These are phyloP conservation scores for Kwoniella newhampshirensis DNA, from an alignment of 768 basidiomycete species.

Conservation along the genomic window DNA sequence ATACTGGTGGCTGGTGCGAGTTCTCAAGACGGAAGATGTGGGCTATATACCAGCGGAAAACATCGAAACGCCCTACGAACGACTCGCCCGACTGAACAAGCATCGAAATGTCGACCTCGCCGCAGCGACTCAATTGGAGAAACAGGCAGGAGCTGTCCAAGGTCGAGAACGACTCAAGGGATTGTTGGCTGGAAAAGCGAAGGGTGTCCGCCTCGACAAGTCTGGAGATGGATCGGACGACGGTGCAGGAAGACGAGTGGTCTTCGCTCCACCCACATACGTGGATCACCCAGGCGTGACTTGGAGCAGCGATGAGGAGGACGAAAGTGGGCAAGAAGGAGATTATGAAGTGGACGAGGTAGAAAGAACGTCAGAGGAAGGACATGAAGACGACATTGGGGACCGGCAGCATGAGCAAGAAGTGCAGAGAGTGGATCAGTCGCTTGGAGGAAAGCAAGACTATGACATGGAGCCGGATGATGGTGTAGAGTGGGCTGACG, in stretches of 20 bases:
- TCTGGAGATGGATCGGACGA: constrained; percentile 12
- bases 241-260: constrained; percentile 58
- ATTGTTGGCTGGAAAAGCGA: constrained; percentile 31
- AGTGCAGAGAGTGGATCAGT: constrained; percentile 13
- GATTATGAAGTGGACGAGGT: constrained; percentile 44
- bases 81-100: constrained; percentile 91
- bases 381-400: constrained; percentile 62
- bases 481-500: constrained; percentile 85
- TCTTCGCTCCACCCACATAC: constrained; percentile 65
- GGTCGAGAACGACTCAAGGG: constrained; percentile 31
- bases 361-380: constrained; percentile 52
- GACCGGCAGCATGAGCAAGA: constrained; percentile 51
- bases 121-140: constrained; percentile 40
- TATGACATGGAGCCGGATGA: constrained; percentile 65
- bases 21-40: constrained; percentile 96
- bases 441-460: constrained; percentile 51
- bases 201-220: constrained; percentile 23
- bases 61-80: constrained; percentile 96
- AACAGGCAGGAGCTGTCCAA: constrained; percentile 36
- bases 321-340: constrained; percentile 68
- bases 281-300: constrained; percentile 55
- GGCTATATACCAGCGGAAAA: constrained; percentile 99
- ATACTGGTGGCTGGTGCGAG: constrained; percentile 99
- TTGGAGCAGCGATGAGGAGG: constrained; percentile 57
- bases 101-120: constrained; percentile 83